Evolutionary conservation across 2,329 filamentous ascomycete species (phyloP).

Genomic region (Ophiocordyceps sinensis): DNA sequence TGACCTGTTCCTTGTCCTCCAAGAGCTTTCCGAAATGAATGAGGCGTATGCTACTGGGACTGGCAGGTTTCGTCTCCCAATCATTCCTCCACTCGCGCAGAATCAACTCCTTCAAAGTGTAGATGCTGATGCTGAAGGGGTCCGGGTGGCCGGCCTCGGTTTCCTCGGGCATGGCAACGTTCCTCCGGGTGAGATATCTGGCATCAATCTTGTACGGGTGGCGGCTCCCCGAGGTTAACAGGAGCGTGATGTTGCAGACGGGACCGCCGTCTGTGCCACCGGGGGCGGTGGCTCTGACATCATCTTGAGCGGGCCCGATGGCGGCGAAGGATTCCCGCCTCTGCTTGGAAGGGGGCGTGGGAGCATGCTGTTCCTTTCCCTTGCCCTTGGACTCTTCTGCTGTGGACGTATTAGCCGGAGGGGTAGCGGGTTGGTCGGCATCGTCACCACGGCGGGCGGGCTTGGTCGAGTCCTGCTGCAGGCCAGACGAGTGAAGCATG

Average conservation of each 20-base stretch:
- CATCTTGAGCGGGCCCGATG: constrained; percentile 28
- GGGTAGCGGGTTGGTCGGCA: constrained; percentile 7
- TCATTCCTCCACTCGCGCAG: constrained; percentile 84
- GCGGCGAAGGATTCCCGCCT: constrained; percentile 22
- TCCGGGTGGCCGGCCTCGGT: constrained; percentile 48
- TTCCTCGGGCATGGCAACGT: constrained; percentile 58
- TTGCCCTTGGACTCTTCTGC: constrained; percentile 16
- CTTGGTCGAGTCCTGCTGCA: too few relatives aligned
- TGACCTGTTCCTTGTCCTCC: constrained; percentile 74
- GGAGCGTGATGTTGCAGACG: constrained; percentile 62
- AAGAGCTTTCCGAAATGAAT: constrained; percentile 86
- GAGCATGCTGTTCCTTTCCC: constrained; percentile 13
- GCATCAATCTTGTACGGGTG: constrained; percentile 87
- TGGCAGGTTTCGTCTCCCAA: constrained; percentile 77
- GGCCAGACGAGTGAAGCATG: too few relatives aligned
- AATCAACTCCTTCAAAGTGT: constrained; percentile 88
- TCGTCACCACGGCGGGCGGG: background rate
- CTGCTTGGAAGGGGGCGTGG: constrained; percentile 15
- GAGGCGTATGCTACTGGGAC: constrained; percentile 76
- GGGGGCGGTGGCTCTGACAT: constrained; percentile 21
- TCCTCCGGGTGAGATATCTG: constrained; percentile 68
- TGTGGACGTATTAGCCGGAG: constrained; percentile 1
- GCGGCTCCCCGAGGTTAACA: constrained; percentile 66
- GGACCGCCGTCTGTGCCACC: constrained; percentile 18
- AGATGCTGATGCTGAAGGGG: constrained; percentile 81